A percentile compares a stretch with the other conserved stretches of the same genome.
These are phyloP conservation scores for Pestalotiopsis sp. DNA, from an alignment of 2,329 filamentous ascomycete species.

Conservation along the genomic window DNA sequence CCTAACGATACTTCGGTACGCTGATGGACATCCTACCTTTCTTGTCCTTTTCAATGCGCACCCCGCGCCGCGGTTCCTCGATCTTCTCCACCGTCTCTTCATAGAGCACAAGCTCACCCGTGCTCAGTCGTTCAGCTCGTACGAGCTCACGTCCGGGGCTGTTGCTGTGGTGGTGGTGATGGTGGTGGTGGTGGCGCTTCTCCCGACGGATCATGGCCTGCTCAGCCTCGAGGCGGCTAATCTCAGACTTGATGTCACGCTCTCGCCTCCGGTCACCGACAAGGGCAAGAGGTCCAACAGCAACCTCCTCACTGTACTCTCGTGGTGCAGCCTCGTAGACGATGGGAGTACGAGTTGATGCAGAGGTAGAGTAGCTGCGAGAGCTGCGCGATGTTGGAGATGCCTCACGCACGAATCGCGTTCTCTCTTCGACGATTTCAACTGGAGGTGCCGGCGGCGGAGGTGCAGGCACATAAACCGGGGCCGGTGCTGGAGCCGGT, in stretches of 20 bases:
- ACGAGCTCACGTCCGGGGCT: slow-evolving; percentile 56
- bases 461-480: slow-evolving; percentile 16
- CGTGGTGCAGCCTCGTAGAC: slow-evolving; percentile 42
- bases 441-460: slow-evolving; percentile 21
- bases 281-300: slow-evolving; percentile 45
- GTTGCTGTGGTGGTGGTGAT: slow-evolving; percentile 37
- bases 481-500: slow-evolving; percentile 14
- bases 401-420: slow-evolving; percentile 46
- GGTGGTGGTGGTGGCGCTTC: slow-evolving; percentile 24
- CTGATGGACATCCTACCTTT: slow-evolving; percentile 95
- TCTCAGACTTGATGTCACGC: slow-evolving; percentile 73
- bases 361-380: slow-evolving; percentile 36
- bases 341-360: slow-evolving; percentile 38
- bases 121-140: slow-evolving; percentile 58
- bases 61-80: slow-evolving; percentile 56
- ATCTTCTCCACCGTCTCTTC: slow-evolving; percentile 61
- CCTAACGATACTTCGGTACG: slow-evolving; percentile 69
- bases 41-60: slow-evolving; percentile 83
- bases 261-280: slow-evolving; percentile 46
- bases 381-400: slow-evolving; percentile 45
- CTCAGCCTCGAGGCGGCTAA: slow-evolving; percentile 71
- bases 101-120: slow-evolving; percentile 66
- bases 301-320: slow-evolving; percentile 37
- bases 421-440: slow-evolving; percentile 35
- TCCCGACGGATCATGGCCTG: slow-evolving; percentile 29